A percentile compares a stretch with the other conserved stretches of the same genome.
Evolutionary conservation across 2,329 filamentous ascomycete genomes (phyloP).

Genomic region (Aspergillus uvarum): DNA sequence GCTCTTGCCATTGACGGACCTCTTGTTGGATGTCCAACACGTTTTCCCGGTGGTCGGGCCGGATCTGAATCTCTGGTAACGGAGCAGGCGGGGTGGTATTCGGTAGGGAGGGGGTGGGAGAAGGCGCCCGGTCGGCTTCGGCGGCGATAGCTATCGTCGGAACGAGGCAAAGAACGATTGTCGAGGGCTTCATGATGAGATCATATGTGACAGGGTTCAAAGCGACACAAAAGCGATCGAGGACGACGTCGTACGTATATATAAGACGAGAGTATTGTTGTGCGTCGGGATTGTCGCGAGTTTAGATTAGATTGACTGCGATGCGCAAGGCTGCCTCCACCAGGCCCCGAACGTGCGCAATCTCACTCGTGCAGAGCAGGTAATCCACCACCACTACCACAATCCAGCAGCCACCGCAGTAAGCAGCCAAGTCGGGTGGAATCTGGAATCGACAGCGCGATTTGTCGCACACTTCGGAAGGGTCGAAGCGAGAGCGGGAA

Average conservation of each 20-base stretch:
- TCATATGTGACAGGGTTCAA: not conserved
- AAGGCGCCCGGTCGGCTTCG: slow-evolving; percentile 25
- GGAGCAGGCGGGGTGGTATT: slow-evolving; percentile 18
- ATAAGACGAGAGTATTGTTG: not conserved
- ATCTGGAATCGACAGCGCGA: not conserved
- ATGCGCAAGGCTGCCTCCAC: not conserved
- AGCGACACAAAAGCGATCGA: not conserved
- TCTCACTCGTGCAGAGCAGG: not conserved
- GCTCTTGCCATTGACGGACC: slow-evolving; percentile 9
- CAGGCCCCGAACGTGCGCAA: not conserved
- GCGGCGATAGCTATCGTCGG: slow-evolving; percentile 25
- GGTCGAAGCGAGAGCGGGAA: not conserved
- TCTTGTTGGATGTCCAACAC: slow-evolving; percentile 5
- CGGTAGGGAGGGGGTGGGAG: slow-evolving; percentile 19
- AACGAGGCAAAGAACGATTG: slow-evolving; percentile 19
- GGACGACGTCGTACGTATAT: not conserved
- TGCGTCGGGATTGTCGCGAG: not conserved
- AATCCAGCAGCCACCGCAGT: not conserved
- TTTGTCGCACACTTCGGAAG: not conserved
- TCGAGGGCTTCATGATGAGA: slow-evolving; percentile 21
- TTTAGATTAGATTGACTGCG: not conserved
- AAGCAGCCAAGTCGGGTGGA: not conserved
- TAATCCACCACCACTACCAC: not conserved
- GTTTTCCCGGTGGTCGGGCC: slow-evolving; percentile 8
- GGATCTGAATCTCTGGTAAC: slow-evolving; percentile 13